These are phyloP conservation scores for Ajuga reptans DNA, from an alignment of 305 asterid species.

Conservation along the genomic window DNA sequence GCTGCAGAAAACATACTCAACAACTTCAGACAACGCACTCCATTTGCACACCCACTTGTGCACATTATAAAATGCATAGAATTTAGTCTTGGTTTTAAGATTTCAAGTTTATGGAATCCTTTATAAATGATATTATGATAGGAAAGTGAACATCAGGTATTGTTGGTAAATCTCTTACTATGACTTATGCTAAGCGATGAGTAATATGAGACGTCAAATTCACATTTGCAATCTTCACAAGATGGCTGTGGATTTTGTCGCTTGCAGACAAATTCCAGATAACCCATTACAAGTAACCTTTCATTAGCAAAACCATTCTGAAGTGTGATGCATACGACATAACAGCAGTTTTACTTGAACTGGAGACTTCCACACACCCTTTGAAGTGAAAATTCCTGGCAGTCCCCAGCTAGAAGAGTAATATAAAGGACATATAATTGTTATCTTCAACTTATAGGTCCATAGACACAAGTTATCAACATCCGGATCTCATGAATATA, in stretches of 20 bases:
- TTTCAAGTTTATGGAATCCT: not conserved
- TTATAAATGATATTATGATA: not conserved
- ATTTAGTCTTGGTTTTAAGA: not conserved
- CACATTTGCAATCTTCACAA: not conserved
- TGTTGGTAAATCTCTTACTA: not conserved
- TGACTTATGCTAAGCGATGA: conserved; percentile 1
- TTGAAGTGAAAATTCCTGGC: not conserved
- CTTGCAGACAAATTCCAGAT: not conserved
- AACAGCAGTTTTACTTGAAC: not conserved
- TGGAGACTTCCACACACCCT: not conserved
- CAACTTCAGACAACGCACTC: conserved; percentile 16
- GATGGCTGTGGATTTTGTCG: conserved; percentile 1
- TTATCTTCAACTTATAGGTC: not conserved
- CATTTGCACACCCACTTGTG: not conserved
- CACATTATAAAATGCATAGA: not conserved
- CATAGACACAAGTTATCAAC: not conserved
- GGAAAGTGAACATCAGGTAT: not conserved
- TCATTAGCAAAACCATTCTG: not conserved
- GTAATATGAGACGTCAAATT: conserved; percentile 8
- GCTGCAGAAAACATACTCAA: conserved; percentile 49
- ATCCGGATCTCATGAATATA: not conserved
- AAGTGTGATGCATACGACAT: not conserved
- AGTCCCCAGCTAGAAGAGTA: not conserved
- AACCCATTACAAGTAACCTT: not conserved
- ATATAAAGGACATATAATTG: not conserved